Percentiles rank a stretch among this genome's conserved stretches.
phyloP scores from a whole-genome alignment of 2,329 filamentous ascomycete species.

The Diaporthe helianthi region DNA sequence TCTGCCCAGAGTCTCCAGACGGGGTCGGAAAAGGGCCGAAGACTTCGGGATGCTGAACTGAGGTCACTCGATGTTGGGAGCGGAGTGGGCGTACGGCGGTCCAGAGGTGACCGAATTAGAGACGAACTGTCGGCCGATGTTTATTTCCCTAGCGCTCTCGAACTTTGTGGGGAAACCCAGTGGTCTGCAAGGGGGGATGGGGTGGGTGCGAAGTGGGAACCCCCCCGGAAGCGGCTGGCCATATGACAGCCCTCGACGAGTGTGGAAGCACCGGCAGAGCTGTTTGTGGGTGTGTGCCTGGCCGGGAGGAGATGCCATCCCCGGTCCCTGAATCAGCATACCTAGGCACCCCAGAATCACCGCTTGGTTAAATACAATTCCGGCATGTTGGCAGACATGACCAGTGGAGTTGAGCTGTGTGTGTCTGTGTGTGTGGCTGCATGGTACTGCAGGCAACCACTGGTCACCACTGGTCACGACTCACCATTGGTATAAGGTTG shows the following conservation, averaged over 20 bases:
- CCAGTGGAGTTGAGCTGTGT: not conserved
- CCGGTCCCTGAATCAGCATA: conserved; percentile 14
- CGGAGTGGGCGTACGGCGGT: conserved; percentile 16
- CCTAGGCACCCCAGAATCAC: conserved; percentile 8
- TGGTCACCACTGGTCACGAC: too few relatives aligned
- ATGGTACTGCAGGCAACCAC: not conserved
- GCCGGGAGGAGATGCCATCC: not conserved
- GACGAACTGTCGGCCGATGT: conserved; percentile 18
- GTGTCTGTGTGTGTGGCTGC: not conserved
- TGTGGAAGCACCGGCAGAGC: conserved; percentile 11
- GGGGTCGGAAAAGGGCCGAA: conserved; percentile 21
- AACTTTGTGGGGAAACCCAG: conserved; percentile 21
- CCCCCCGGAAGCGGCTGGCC: not conserved
- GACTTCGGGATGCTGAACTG: not conserved
- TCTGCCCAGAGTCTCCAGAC: not conserved
- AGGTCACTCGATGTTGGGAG: conserved; percentile 22
- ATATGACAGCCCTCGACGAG: not conserved
- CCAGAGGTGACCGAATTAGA: conserved; percentile 10
- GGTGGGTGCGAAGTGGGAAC: not conserved
- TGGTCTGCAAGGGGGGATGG: conserved; percentile 12
- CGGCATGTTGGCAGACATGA: not conserved
- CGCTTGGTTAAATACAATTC: not conserved
- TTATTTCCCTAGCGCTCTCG: conserved; percentile 1
- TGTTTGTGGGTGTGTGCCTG: conserved; percentile 7
- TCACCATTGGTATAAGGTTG: too few relatives aligned